A percentile compares a stretch with the other conserved stretches of the same genome.
Conservation (phyloP, 352 stramenopile genomes). For the Globisporangium mamillatum region DNA sequence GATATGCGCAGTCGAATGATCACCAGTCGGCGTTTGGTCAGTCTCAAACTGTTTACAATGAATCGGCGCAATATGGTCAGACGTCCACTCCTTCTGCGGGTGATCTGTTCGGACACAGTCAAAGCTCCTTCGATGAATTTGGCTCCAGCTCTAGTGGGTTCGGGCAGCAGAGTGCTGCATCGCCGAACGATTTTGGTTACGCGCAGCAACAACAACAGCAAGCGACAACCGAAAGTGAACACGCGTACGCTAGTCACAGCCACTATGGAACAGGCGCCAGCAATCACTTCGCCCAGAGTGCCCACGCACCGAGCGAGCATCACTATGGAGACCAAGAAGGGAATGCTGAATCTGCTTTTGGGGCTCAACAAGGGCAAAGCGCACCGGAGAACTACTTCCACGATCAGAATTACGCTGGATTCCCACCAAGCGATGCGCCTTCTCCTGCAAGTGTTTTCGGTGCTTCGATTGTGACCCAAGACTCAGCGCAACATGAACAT, state of each 20-base stretch:
- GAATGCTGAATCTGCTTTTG: background rate
- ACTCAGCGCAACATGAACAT: background rate
- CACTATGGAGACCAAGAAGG: background rate
- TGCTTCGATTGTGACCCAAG: background rate
- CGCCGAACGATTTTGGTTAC: conserved; percentile 8
- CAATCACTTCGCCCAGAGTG: conserved; percentile 3
- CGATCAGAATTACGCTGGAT: background rate
- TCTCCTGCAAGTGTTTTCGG: background rate
- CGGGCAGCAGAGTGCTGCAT: conserved; percentile 7
- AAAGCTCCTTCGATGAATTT: conserved; percentile 14
- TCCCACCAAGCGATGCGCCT: background rate
- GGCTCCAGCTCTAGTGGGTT: conserved; percentile 14
- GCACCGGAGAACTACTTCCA: background rate
- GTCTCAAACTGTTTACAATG: conserved; percentile 13
- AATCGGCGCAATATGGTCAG: conserved; percentile 25
- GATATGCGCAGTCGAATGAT: conserved; percentile 17
- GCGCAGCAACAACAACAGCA: conserved; percentile 3
- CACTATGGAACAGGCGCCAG: conserved; percentile 3
- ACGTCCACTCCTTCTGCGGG: conserved; percentile 19
- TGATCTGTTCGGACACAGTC: conserved; percentile 26
- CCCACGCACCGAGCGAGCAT: background rate
- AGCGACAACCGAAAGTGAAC: background rate
- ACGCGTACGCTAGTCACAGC: conserved; percentile 2
- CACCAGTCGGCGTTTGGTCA: conserved; percentile 12
- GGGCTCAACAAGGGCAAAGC: background rate